Evolutionary conservation across 768 basidiomycete genomes (phyloP), one percentile per base, ranked within the genome.

Genomic region (Serendipita sp.): DNA sequence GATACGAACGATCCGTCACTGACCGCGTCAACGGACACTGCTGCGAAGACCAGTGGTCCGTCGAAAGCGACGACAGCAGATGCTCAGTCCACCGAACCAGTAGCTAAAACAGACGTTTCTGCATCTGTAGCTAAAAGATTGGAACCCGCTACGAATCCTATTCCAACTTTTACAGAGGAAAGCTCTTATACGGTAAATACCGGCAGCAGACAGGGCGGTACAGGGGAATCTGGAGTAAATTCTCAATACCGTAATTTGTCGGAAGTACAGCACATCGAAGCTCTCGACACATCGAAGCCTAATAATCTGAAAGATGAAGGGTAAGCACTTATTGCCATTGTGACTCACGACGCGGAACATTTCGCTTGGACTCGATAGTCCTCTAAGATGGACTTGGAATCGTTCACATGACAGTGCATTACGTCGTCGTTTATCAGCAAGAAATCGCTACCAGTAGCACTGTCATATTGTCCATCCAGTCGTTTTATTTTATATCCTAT

Each of bases 251-350:
- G 24, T 24, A 24, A 24, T 24, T 24, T 24, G 24, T 13, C 13
- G 41, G 41, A 41, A 41, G 41, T 41, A 41, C 64, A 68, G 28
- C 18, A 30, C 13, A 34, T 64, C 37, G 44, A 47, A 28, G 18
- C 63, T 45, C 28, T 47, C 41, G 38, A 76, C 92, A 15, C 81
- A 30, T 32, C 37, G 34, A 60, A 89, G 38, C 89, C 89, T 16
- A 86, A 86, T 10, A 92, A 96, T 74, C 92, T 92, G 90, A 92
- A 92, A 74, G 94, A 96, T 70, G 93, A 95, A 88, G 93, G 93
- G 94, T 97, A 83, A 91, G 92, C 68, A 68, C 66, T 58, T 66
- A 64, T 24, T 35, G 44, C 46, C 45, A 16, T 13, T 67, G 65
- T 44, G 28, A 28, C 47, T 37, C 35, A n/a, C 56, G 68, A 16